Evolutionary conservation across 2,329 filamentous ascomycete species (phyloP).

Genomic region (Bipolaris gigantea): DNA sequence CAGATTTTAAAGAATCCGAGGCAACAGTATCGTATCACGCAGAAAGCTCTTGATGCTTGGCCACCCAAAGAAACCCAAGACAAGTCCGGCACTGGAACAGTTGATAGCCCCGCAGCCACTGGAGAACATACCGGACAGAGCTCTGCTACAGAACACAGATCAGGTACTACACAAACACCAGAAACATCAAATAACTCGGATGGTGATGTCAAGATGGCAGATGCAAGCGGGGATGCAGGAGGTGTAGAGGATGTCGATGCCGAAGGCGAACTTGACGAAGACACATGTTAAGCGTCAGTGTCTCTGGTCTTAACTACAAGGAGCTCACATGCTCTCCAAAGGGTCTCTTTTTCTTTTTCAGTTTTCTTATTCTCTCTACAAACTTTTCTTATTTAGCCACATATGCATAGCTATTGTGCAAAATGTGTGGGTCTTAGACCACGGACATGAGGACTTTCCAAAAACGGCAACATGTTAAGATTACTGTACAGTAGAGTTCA

Average conservation of each 20-base stretch:
- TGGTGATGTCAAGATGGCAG: constrained; percentile 17
- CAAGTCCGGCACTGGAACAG: not conserved
- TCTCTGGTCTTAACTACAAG: not conserved
- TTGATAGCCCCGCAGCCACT: not conserved
- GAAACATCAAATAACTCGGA: not conserved
- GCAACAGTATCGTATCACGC: constrained; percentile 27
- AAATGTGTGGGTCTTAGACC: not conserved
- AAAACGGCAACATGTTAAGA: not conserved
- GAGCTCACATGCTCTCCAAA: not conserved
- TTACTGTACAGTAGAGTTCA: not conserved
- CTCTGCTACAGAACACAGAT: not conserved
- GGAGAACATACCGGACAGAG: not conserved
- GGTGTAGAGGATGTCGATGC: constrained; percentile 23
- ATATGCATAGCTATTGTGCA: constrained; percentile 20
- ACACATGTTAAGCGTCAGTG: constrained; percentile 7
- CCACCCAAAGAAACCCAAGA: not conserved
- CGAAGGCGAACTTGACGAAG: constrained; percentile 29
- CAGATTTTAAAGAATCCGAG: constrained; percentile 23
- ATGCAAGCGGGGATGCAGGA: constrained; percentile 13
- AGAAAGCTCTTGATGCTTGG: constrained; percentile 9
- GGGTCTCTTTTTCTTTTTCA: not conserved
- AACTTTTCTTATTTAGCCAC: not conserved
- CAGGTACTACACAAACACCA: not conserved
- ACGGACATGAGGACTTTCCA: not conserved
- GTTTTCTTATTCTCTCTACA: not conserved